These are phyloP conservation scores for Cladosporium sp. DNA, from an alignment of 2,329 filamentous ascomycete genomes.

Conservation along the genomic window DNA sequence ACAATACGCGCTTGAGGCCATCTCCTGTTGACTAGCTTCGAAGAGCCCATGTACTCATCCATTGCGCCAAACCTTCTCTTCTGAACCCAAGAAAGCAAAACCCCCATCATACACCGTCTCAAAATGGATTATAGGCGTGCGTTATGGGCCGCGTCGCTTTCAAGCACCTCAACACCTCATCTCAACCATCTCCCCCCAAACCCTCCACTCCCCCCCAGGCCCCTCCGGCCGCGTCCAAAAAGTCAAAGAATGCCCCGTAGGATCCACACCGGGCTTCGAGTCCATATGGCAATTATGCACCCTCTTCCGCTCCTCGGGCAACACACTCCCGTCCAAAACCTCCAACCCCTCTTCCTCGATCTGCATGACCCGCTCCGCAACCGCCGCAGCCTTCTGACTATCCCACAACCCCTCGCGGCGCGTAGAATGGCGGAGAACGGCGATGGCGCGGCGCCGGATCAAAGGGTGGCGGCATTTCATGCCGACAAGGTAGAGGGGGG, in stretches of 20 bases:
- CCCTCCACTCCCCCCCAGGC: slow-evolving; percentile 12
- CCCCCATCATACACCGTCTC: too few species aligned
- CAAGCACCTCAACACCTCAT: too few species aligned
- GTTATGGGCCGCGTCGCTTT: too few species aligned
- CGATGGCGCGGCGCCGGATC: slow-evolving; percentile 22
- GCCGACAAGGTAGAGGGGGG: slow-evolving; percentile 21
- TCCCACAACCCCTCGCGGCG: slow-evolving; percentile 23
- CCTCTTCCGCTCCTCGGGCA: slow-evolving; percentile 15
- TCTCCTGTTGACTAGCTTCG: too few species aligned
- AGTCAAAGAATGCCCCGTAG: slow-evolving; percentile 12
- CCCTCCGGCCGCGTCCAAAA: slow-evolving; percentile 17
- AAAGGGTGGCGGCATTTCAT: slow-evolving; percentile 23
- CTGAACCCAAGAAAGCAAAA: too few species aligned
- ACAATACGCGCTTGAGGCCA: too few species aligned
- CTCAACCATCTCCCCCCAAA: slow-evolving; percentile 16
- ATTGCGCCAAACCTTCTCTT: too few species aligned
- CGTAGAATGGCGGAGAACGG: slow-evolving; percentile 15
- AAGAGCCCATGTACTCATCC: too few species aligned
- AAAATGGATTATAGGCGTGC: too few species aligned
- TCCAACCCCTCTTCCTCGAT: slow-evolving; percentile 18
- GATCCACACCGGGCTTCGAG: slow-evolving; percentile 8
- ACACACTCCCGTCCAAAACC: slow-evolving; percentile 11
- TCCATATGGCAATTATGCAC: slow-evolving; percentile 17
- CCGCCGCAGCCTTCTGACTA: slow-evolving; percentile 15
- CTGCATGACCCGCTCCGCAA: slow-evolving; percentile 16